Evolutionary conservation across 1,139 yeast species (phyloP), one percentile per base, ranked within the genome.

Genomic region (Suhomyces chickasaworum): DNA sequence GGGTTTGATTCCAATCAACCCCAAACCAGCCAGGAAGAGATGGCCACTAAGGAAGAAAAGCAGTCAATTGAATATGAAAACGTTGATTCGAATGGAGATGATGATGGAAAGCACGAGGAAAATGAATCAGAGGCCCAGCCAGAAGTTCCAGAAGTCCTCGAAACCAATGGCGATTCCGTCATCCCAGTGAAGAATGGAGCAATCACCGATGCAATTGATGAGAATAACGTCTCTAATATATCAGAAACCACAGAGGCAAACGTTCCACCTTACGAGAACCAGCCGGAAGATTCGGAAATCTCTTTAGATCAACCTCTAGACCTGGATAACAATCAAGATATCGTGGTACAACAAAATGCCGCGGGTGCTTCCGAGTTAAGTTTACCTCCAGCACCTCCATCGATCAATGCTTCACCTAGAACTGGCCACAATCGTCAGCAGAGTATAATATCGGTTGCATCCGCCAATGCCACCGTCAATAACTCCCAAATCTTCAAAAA

Each of bases 401-500:
- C 42, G 44, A 52, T 9, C 61, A 64, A 29, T 5, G 40, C 37
- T 9, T 41, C 45, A 5, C 45, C 48, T 4, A 29, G 37, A 10
- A 27, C 42, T 9, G 48, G 46, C 5, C 44, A 46, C 30, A 20
- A 25, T 21, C 42, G 47, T 9, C 58, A 60, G 30, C 50, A 51
- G 15, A 65, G 71, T 3, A 50, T 55, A 2, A 42, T 55, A 10
- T 66, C 71, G 1, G 49, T 61, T n/a, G 44, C 53, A 12, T 56
- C 65, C 3, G 34, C 46, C 30, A 56, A 46, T 42, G 69, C 70
- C 9, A 61, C 64, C 12, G 66, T 72, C 22, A 77, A 72, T 45
- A 73, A 73, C 49, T 52, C 64, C 17, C 68, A 63, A 38, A 65
- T 73, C n/a, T 74, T 74, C 62, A 66, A 63, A 43, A 71, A 68